Conservation (phyloP, 345 rosid genomes). For the Orychophragmus violaceus region DNA sequence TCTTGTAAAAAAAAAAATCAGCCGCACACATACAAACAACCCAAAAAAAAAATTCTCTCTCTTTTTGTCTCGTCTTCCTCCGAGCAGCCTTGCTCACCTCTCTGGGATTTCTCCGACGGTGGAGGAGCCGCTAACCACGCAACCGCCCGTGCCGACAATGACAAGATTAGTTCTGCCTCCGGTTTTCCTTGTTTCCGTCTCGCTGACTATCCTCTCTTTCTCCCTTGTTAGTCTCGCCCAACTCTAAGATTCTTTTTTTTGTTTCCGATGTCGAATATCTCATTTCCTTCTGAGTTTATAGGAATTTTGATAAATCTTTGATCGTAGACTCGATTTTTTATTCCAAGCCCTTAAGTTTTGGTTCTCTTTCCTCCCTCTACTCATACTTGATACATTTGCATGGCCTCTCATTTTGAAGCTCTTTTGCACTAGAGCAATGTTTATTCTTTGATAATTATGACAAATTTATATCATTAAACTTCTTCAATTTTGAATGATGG, state of each 20-base stretch:
- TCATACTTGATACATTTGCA: not conserved
- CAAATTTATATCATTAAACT: not conserved
- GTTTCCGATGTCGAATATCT: not conserved
- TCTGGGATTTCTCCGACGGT: conserved; percentile 76
- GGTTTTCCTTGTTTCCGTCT: conserved; percentile 30
- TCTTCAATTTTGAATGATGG: no score
- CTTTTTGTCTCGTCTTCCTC: conserved; percentile 36
- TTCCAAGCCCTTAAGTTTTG: conserved; percentile 97
- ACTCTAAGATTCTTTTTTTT: not conserved
- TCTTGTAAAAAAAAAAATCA: no score
- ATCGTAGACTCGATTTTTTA: not conserved
- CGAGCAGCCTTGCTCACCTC: conserved; percentile 80
- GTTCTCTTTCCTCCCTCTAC: conserved; percentile 21
- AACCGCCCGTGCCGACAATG: conserved; percentile 16
- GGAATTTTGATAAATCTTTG: not conserved
- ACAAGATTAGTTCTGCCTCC: conserved; percentile 30
- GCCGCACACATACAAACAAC: no score
- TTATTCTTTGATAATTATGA: not conserved
- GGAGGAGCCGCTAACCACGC: not conserved
- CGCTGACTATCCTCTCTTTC: conserved; percentile 43
- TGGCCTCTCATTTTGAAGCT: not conserved
- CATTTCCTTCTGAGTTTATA: not conserved
- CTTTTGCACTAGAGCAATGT: not conserved
- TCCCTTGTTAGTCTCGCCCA: conserved; percentile 49
- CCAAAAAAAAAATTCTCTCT: no score